phyloP scores from a whole-genome alignment of 2,329 filamentous ascomycete genomes.

The Diplodia scrobiculata region DNA sequence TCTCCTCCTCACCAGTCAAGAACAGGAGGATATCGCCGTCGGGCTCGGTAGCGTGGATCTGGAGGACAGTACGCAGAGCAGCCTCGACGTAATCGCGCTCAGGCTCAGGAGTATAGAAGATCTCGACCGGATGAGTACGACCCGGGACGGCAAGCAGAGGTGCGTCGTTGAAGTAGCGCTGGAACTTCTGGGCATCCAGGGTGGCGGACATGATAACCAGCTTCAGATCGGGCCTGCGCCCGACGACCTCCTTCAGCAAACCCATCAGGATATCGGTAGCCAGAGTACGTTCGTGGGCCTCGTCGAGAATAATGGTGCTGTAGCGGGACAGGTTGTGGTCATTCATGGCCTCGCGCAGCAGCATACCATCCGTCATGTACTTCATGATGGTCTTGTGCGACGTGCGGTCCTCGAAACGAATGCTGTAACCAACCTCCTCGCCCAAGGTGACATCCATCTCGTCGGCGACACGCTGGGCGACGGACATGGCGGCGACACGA shows the following conservation, averaged over 20 bases:
- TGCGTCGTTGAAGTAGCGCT: conserved; percentile 93
- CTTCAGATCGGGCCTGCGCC: conserved; percentile 82
- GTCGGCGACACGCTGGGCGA: conserved; percentile 93
- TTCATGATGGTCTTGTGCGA: conserved; percentile 89
- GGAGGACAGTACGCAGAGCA: conserved; percentile 87
- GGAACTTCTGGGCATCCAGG: conserved; percentile 95
- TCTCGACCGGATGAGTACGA: conserved; percentile 93
- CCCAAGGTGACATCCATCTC: conserved; percentile 91
- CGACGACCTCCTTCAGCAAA: conserved; percentile 88
- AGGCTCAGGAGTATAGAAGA: conserved; percentile 96
- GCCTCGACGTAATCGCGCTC: conserved; percentile 97
- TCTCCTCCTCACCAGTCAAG: conserved; percentile 96
- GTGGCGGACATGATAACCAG: conserved; percentile 97
- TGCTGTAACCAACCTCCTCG: conserved; percentile 93
- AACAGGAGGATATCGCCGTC: conserved; percentile 94
- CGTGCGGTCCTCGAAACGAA: conserved; percentile 95
- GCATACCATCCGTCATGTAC: conserved; percentile 99
- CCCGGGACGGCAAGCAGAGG: conserved; percentile 92
- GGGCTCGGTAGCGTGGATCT: conserved; percentile 90
- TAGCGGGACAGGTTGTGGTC: conserved; percentile 88
- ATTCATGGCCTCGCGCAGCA: conserved; percentile 90
- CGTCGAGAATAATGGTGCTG: conserved; percentile 96
- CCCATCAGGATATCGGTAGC: conserved; percentile 94
- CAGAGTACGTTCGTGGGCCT: conserved; percentile 96
- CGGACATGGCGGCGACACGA: conserved; percentile 95